Base-by-base conservation (phyloP, 2,329 filamentous ascomycete species). In the Trichophaea hybrida region DNA sequence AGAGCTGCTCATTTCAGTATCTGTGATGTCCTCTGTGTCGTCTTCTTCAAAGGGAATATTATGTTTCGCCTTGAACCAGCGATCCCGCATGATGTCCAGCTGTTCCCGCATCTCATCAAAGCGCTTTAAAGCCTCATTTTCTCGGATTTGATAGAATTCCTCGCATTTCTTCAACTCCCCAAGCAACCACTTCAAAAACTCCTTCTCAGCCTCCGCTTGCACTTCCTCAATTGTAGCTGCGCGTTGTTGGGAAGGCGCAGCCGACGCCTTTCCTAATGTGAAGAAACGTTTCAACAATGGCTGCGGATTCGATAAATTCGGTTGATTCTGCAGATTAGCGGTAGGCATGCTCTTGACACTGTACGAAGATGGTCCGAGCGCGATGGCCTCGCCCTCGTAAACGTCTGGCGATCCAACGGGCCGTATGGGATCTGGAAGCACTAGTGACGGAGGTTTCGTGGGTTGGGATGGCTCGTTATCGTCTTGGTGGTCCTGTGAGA, bases 81-180 rank as follows among this genome's bases (percentile, higher is more conserved):
- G 80, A 70, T 94, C 88, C 49, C 89, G 80, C 88, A 97, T 95
- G 68, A 94, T 86, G 69, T 94, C 90, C 35, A 98, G 77, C 71
- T 98, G 93, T 55, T 89, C 82, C 46, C 86, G 81, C 51, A 98
- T 76, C 3, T 85, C 71, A 0, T 76, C 74, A 31, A 96, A 74
- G 1, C 90, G 81, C 58, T 83, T 75, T 0, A 82, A 85, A 0
- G 91, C 88, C 70, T 96, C 88, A 33, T 86, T 79, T 70, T 98
- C 93, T 70, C 96, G 96, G 66, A 81, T 75, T 67, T 81, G 83
- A 75, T 97, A 97, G 69, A 98, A 98, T 0, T 76, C 74, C 70
- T 98, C 90, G 8, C 98, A 88, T 73, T 97, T 98, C n/a, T 83
- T 78, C 12, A 98, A 75, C 73, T 98, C 86, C 7, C 75, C 75